Evolutionary conservation across 2,329 filamentous ascomycete genomes (phyloP), one percentile per base, ranked within the genome.

Genomic region (Ceratocystis destructans): DNA sequence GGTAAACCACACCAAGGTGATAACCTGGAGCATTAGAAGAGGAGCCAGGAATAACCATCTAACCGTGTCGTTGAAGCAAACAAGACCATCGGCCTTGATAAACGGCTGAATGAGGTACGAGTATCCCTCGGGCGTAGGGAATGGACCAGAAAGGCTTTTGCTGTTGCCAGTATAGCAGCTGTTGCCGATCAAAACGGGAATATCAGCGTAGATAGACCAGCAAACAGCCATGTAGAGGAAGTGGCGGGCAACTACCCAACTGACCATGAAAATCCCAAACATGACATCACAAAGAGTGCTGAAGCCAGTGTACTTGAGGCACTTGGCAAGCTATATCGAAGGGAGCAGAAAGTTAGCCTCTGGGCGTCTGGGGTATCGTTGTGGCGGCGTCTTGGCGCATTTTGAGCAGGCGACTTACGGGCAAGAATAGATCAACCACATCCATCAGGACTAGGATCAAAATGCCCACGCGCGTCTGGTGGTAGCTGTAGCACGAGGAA

Each of bases 371-470:
- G 10, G 25, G 5, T 7, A 15, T 48, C 22, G 48, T 37, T 41
- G 28, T 45, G 53, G 3, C 53, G 53, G 17, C 53, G 28, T 17
- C n/a, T 59, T 33, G 22, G 28, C 28, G 53, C 53, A 59, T 59
- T 59, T 59, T 15, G 12, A 55, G 6, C 22, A 4, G 57, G 64
- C 41, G 15, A 69, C 87, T 74, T 79, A 96, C 90, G 57, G 93
- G 88, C 50, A 99, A 81, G 68, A 96, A 82, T 63, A 96, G 81
- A 73, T 97, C 94, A 61, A 95, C 90, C 64, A 96, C 81, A 73
- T 99, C 94, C 91, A 97, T 96, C 70, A 96, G 82, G 65, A 90
- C 87, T 63, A 99, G 79, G 68, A 97, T 90, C 61, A 96, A 82
- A 72, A 92, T 94, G 65, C 90, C 93, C 33, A 96, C 89, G 61